Conservation (phyloP, 2,329 filamentous ascomycete species). For the Neofusicoccum laricinum region DNA sequence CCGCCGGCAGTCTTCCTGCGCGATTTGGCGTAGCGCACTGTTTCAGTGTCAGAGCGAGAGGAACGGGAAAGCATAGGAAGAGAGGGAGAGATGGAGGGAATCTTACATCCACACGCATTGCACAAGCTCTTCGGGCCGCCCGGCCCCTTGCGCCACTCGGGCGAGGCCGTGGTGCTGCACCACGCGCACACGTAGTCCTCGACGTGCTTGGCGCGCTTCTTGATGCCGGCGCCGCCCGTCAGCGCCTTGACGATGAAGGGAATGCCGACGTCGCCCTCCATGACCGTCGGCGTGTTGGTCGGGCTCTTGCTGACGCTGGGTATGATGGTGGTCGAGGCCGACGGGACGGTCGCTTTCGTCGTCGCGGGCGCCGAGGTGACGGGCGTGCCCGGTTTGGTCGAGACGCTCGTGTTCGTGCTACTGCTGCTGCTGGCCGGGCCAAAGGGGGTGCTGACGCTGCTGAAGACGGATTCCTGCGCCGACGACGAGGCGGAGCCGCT, state of each 20-base stretch:
- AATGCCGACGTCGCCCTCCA: neutral
- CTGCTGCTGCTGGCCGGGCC: neutral
- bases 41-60: neutral
- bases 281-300: neutral
- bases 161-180: slow-evolving; percentile 1
- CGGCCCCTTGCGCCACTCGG: slow-evolving; percentile 12
- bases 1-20: neutral
- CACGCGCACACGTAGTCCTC: slow-evolving; percentile 10
- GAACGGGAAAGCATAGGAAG: neutral
- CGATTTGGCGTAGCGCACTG: slow-evolving; percentile 5
- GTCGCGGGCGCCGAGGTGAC: neutral
- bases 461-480: slow-evolving; percentile 1
- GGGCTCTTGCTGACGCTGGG: neutral
- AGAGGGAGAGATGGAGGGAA: neutral
- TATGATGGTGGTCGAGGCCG: neutral
- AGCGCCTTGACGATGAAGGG: neutral
- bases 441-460: neutral
- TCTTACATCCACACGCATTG: slow-evolving; percentile 15
- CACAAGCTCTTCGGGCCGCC: slow-evolving; percentile 8
- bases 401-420: neutral
- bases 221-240: neutral
- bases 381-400: neutral
- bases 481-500: neutral
- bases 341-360: too few relatives aligned
- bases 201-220: neutral